Base-by-base conservation (phyloP, 2,329 filamentous ascomycete genomes). In the Xylaria sp. region DNA sequence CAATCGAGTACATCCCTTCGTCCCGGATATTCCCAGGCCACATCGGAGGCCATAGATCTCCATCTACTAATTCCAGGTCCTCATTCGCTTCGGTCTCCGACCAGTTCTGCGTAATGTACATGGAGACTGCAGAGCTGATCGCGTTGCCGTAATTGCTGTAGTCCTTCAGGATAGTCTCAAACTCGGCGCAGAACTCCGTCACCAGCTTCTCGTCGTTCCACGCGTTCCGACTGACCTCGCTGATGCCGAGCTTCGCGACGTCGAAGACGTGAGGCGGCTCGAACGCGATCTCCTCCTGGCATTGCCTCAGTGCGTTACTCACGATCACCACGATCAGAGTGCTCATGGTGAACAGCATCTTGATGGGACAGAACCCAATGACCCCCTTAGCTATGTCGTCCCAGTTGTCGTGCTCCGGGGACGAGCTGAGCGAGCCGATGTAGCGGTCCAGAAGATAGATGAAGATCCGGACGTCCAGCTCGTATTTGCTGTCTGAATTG, bases 321-420 rank as follows among this genome's bases (percentile, higher is more conserved):
- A 38, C 50, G 17, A 44, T 47, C 29, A 31, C 33, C 1, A 65
- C 57, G 36, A 72, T 66, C 2, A 72, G 49, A 3, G 62, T 64
- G 51, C 65, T 66, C 71, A 73, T 69, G 10, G 57, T 69, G 47
- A 45, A 61, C 38, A 73, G 62, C 47, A 63, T 61, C 38, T 54
- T 60, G 25, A 65, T 42, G 1, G 70, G 61, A 1, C 54, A 36
- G 38, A 69, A 58, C 3, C 44, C n/a, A 4, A 68, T 5, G 25
- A 9, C 39, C 0, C 10, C 10, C 27, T 42, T 39, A 15, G 64
- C 54, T 5, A 56, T 11, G 4, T 17, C 10, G 11, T 60, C 61
- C 71, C 71, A 73, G 45, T 27, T 9, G 11, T 39, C 13, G 0
- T 13, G 51, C 2, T 7, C 29, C 11, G 27, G 6, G 10, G 29